These are phyloP conservation scores for Eucalyptus pumila DNA, from an alignment of 345 rosid species.

Conservation along the genomic window DNA sequence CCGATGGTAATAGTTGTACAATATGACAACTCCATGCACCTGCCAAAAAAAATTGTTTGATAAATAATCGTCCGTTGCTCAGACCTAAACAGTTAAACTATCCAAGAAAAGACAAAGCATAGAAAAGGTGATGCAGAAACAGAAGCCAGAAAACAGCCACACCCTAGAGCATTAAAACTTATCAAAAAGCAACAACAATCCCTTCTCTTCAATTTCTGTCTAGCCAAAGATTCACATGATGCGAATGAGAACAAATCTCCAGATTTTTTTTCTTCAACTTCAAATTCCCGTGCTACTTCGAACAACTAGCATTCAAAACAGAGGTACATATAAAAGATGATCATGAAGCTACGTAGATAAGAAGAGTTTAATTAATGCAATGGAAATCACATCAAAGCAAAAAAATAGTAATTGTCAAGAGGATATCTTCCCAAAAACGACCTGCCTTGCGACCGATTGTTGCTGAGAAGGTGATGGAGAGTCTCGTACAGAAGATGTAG, in stretches of 20 bases:
- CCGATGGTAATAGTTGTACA: constrained; percentile 68
- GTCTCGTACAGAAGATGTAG: constrained; percentile 9
- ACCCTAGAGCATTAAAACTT: not conserved
- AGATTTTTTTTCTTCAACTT: not conserved
- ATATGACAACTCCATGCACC: constrained; percentile 65
- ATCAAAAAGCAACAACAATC: not conserved
- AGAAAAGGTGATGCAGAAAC: not conserved
- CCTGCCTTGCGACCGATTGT: constrained; percentile 66
- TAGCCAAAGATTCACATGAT: not conserved
- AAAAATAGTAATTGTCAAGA: not conserved
- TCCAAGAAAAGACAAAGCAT: not conserved
- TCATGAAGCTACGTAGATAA: not conserved
- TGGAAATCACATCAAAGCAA: not conserved
- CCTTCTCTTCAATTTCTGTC: not conserved
- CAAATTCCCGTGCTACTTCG: not conserved
- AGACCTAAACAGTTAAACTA: not conserved
- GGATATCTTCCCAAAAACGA: not conserved
- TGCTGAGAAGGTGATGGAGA: constrained; percentile 25
- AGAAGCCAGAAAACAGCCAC: not conserved
- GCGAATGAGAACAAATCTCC: not conserved
- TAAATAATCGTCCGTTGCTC: not conserved
- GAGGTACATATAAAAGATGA: not conserved
- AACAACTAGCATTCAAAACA: not conserved
- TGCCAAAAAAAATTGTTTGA: not conserved
- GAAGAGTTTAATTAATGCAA: not conserved